Evolutionary conservation across 2,329 filamentous ascomycete genomes (phyloP).

Genomic region (Stachybotrys echinatus): DNA sequence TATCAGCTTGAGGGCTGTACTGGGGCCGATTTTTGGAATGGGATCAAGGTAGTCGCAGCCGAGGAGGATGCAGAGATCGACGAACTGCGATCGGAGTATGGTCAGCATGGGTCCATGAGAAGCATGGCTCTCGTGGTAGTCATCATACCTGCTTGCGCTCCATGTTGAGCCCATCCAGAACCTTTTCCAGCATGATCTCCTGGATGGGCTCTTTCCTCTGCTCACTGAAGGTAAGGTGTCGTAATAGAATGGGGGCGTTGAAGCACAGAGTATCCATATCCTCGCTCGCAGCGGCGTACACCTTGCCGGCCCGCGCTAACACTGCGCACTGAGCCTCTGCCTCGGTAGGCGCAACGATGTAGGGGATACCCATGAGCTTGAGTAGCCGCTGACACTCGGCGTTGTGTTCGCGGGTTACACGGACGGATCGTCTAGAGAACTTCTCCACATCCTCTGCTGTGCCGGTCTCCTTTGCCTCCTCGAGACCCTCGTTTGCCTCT

Average conservation of each 20-base stretch:
- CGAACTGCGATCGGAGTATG: conserved; percentile 58
- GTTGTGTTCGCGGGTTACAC: conserved; percentile 96
- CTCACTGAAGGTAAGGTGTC: conserved; percentile 95
- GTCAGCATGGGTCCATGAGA: neutral
- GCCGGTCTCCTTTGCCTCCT: conserved; percentile 95
- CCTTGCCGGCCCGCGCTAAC: conserved; percentile 84
- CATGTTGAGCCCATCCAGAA: conserved; percentile 83
- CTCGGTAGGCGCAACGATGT: conserved; percentile 91
- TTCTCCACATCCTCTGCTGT: conserved; percentile 98
- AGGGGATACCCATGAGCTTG: conserved; percentile 94
- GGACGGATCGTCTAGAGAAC: conserved; percentile 87
- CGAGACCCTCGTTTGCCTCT: conserved; percentile 81
- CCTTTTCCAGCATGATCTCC: conserved; percentile 84
- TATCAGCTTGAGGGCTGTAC: conserved; percentile 88
- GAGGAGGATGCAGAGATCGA: conserved; percentile 94
- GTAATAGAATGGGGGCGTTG: conserved; percentile 80
- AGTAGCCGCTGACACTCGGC: conserved; percentile 86
- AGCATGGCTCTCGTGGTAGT: conserved; percentile 3
- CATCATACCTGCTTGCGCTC: conserved; percentile 74
- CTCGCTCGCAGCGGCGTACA: conserved; percentile 93
- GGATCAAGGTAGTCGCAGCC: conserved; percentile 98
- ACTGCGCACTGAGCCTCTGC: conserved; percentile 95
- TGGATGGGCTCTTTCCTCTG: conserved; percentile 97
- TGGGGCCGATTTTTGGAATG: conserved; percentile 88
- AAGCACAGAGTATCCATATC: conserved; percentile 99